Evolutionary conservation across 2,329 filamentous ascomycete genomes (phyloP).

Genomic region (Colletotrichum eleusines): DNA sequence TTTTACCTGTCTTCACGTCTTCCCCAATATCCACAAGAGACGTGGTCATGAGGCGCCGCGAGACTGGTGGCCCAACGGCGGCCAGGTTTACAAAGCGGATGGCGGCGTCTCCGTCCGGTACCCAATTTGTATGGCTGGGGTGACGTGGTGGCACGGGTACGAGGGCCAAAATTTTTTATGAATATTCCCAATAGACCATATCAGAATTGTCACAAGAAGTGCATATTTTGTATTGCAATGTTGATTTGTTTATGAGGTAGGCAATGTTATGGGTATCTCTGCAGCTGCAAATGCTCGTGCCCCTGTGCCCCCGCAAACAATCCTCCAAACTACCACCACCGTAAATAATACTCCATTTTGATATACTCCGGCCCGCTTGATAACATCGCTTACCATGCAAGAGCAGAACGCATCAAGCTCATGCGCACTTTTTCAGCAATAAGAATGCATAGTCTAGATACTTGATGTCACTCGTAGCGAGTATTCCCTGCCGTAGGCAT

Average conservation of each 20-base stretch:
- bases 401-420: not conserved
- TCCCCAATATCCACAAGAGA: not conserved
- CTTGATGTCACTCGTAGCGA: not conserved
- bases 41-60: not conserved
- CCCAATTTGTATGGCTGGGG: no score
- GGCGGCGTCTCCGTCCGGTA: slow-evolving; percentile 30
- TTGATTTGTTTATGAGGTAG: not conserved
- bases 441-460: no score
- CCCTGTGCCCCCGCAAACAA: not conserved
- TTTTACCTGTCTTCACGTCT: not conserved
- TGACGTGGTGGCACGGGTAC: no score
- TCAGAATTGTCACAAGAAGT: not conserved
- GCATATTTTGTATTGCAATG: not conserved
- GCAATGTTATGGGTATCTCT: not conserved
- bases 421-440: not conserved
- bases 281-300: no score
- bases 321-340: not conserved
- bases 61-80: not conserved
- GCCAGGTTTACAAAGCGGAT: not conserved
- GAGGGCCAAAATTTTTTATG: no score
- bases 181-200: not conserved
- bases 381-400: not conserved
- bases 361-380: not conserved
- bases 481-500: not conserved
- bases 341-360: not conserved